Evolutionary conservation across 2,329 filamentous ascomycete species (phyloP), one percentile per base, ranked within the genome.

Genomic region (Aspergillus fructus): DNA sequence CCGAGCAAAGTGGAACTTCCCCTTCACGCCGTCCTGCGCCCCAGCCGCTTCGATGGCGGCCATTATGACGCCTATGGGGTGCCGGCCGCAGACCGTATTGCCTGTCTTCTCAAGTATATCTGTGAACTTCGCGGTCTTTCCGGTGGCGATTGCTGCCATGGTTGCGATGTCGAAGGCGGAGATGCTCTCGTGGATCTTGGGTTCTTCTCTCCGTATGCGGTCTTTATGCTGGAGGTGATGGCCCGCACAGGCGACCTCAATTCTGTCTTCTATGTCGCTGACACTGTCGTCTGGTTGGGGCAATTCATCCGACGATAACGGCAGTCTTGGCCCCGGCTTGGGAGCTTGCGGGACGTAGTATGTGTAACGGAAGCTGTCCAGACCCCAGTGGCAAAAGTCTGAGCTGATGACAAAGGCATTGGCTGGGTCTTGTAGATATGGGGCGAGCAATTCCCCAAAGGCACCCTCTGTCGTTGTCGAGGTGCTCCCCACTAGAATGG

Each of bases 301-400:
- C n/a, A 78, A 68, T 54, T 74, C 41, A 78, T 77, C 21, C 68
- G 77, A 62, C 62, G 79, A 68, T 73, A 64, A 56, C 13, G 75
- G 75, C 17, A 77, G 66, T 12, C 49, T 59, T 4, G 72, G 73
- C 1, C 67, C 69, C 13, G 74, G 73, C 15, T 62, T 66, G 23
- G 79, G 68, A 63, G 80, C 55, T 60, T 82, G 59, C 59, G 84
- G 77, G 33, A 86, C 82, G 72, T 97, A 96, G 58, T 89, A 89
- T 27, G 87, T 90, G 74, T 97, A 99, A 55, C 83, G 79, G 74
- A 97, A 99, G 49, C 91, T 30, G 27, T 30, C 83, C 0, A 80
- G 66, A 11, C 94, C 94, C 94, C 94, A 99, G 74, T 99, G 94
- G 63, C 93, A 97, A 73, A 99, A 99, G 73, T 99, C 94, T 1